phyloP scores from a whole-genome alignment of 2,329 filamentous ascomycete genomes.

The Fusarium sp. region DNA sequence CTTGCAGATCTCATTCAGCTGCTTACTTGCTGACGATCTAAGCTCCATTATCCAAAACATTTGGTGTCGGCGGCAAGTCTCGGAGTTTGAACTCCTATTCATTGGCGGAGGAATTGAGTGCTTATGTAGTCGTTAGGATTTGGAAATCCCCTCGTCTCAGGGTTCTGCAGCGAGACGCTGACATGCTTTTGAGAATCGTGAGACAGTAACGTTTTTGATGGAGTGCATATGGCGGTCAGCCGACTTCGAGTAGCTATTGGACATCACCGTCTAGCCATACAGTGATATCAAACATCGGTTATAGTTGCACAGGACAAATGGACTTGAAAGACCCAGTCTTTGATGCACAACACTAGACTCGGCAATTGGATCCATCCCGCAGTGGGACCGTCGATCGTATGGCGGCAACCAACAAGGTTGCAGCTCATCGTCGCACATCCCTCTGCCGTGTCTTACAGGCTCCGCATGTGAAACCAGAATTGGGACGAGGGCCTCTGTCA shows the following conservation, averaged over 20 bases:
- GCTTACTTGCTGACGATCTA: background rate
- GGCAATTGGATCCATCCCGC: background rate
- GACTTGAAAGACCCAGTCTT: background rate
- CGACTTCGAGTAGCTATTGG: background rate
- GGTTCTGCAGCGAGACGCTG: background rate
- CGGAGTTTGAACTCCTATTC: rapidly evolving
- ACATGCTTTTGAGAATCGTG: background rate
- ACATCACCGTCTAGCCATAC: rapidly evolving
- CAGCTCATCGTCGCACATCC: background rate
- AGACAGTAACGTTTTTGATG: background rate
- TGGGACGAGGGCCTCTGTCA: background rate
- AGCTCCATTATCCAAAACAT: too few relatives aligned
- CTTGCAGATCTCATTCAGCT: background rate
- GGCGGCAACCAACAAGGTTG: background rate
- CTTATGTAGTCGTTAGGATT: background rate
- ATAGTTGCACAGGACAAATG: background rate
- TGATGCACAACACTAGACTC: background rate
- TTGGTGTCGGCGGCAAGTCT: background rate
- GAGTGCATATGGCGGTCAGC: background rate
- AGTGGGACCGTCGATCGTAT: background rate
- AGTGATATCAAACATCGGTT: background rate
- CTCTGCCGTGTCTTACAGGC: background rate
- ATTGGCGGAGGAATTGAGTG: background rate
- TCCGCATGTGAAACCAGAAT: background rate
- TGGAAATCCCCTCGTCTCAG: background rate